Evolutionary conservation across 495 filamentous ascomycete species (phyloP), one percentile per base, ranked within the genome.

Genomic region (Daldinia decipiens): DNA sequence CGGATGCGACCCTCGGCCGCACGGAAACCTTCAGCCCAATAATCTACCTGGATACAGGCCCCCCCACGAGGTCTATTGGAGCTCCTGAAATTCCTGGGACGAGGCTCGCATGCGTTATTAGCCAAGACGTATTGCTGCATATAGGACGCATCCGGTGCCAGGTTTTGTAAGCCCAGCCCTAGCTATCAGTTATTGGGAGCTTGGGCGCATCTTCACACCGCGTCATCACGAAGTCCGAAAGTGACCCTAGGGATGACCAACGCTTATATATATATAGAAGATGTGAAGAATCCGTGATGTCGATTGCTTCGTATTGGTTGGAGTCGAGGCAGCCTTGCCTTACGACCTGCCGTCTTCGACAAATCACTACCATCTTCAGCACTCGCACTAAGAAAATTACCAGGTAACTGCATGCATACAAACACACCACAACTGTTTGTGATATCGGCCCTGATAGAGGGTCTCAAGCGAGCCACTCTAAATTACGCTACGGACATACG

Each of bases 1-100:
- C 65, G 60, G 32, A 65, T 72, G 56, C 56, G 52, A 72, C 65
- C 45, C 39, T 68, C 45, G 29, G 54, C 50, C 38, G 21, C 45
- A 63, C 50, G 53, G 53, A 72, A 55, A 27, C 21, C 7, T 3
- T 24, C 47, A 27, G 45, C 32, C 51, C 38, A 39, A 40, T 29
- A 61, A 59, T 34, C 21, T 8, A 26, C 19, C 19, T 24, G 8
- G 50, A 34, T 13, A 57, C 32, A 17, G 8, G 21, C 3, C 1
- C 47, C 47, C 31, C 54, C 59, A 64, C 38, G 45, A 56, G 64
- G 40, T 60, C n/a, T 51, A 29, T 29, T 63, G 19, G 31, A 26
- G 36, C 43, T 15, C 24, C 36, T 39, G n/a, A 39, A 56, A 31
- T 62, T 19, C 26, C 36, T 29, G 60, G 21, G 11, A 63, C 21